A percentile compares a stretch with the other conserved stretches of the same genome.
These are phyloP conservation scores for Urochloa ruziziensis DNA, from an alignment of 176 grass and related monocot species.

Conservation along the genomic window DNA sequence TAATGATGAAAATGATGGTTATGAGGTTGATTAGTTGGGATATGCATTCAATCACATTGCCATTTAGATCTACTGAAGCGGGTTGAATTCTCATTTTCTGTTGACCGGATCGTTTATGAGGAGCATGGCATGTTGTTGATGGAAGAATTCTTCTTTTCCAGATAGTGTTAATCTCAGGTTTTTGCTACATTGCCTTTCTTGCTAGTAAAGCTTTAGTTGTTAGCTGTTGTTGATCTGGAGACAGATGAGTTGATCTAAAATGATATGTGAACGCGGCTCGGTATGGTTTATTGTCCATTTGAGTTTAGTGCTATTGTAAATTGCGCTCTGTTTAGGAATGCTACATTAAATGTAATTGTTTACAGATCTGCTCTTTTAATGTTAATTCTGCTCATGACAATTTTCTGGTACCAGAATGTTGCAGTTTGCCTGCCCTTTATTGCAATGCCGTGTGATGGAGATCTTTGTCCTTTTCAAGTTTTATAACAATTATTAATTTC, in stretches of 20 bases:
- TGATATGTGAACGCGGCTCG: neutral
- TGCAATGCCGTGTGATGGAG: neutral
- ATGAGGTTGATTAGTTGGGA: neutral
- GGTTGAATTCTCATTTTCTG: constrained; percentile 8
- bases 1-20: neutral
- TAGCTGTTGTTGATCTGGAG: constrained; percentile 24
- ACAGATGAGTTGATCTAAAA: neutral
- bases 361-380: neutral
- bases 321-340: constrained; percentile 21
- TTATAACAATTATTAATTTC: neutral
- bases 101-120: neutral
- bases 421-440: neutral
- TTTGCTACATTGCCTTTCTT: neutral
- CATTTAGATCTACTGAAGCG: constrained; percentile 1
- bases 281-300: constrained; percentile 8
- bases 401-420: neutral
- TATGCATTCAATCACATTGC: constrained; percentile 1
- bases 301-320: constrained; percentile 7
- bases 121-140: neutral
- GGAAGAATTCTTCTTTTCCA: neutral
- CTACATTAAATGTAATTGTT: constrained; percentile 2
- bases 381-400: neutral
- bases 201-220: constrained; percentile 23
- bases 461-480: neutral
- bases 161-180: neutral